Evolutionary conservation across 2,329 filamentous ascomycete genomes (phyloP), one percentile per base, ranked within the genome.

Genomic region (Ceratocystis albifundus): DNA sequence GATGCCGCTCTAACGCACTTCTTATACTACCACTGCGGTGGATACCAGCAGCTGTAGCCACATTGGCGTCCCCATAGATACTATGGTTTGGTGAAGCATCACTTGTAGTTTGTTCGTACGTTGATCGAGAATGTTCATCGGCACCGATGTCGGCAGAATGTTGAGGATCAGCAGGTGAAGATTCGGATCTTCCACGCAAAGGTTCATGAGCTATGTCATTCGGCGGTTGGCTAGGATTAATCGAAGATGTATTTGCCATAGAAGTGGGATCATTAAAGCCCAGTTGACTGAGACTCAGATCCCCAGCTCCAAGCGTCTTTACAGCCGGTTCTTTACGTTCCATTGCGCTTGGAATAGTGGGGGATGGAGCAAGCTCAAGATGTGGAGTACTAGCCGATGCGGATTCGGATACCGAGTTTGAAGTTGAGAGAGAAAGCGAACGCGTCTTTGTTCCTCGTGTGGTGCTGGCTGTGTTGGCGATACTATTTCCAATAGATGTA

Each of bases 251-350:
- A 30, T 46, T 20, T 6, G 67, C 25, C n/a, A 41, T 66, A 22
- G 62, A 32, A 17, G 61, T 15, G 20, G 78, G 73, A 62, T 89
- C 87, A 10, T 80, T 75, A 66, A 97, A 89, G 44, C 93, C 93
- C 53, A 97, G 80, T 72, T 96, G 90, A 71, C 89, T 91, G 66
- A 97, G 81, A 74, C 90, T 96, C 61, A 99, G 79, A 72, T 96
- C 89, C 4, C 94, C 94, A 71, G 85, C 85, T 12, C 94, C 94
- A 62, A 99, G 80, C 0, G 94, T 97, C 72, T 93, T 90, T 1
- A 96, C 83, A 0, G 94, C 91, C 12, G 86, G 84, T 70, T 90
- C 86, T 71, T 85, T 88, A 68, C 82, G 81, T 66, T 80, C 80
- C 74, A 77, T 79, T 66, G 71, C 17, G 8, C 44, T 59, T 8